These are phyloP conservation scores for Russula vinacea DNA, from an alignment of 768 basidiomycete genomes.

Conservation along the genomic window DNA sequence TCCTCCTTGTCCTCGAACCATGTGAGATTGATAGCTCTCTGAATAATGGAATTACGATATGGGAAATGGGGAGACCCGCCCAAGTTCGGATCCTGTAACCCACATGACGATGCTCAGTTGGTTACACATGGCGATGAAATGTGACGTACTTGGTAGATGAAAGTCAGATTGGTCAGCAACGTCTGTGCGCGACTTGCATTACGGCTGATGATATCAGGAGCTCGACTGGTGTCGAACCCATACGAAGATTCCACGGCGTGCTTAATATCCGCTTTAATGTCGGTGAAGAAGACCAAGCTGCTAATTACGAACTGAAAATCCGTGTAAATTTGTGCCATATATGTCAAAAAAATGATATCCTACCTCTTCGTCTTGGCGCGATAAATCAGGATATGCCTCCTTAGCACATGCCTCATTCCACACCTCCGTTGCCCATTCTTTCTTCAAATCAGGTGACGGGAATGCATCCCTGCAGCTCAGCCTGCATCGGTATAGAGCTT, in stretches of 20 bases:
- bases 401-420: constrained; percentile 9
- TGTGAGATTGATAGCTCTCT: constrained; percentile 16
- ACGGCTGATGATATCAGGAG: not conserved
- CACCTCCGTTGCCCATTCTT: not conserved
- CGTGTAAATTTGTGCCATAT: not conserved
- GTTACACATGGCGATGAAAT: not conserved
- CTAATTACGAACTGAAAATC: not conserved
- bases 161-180: constrained; percentile 1
- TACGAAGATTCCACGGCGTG: constrained; percentile 1
- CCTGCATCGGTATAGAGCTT: not conserved
- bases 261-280: not conserved
- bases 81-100: not conserved
- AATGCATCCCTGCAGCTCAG: constrained; percentile 21
- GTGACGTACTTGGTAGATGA: constrained; percentile 14
- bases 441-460: not conserved
- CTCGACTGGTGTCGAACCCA: constrained; percentile 16
- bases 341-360: not conserved
- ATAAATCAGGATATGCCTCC: not conserved
- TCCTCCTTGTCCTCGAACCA: constrained; percentile 15
- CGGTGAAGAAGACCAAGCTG: not conserved
- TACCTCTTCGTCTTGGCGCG: not conserved
- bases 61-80: not conserved
- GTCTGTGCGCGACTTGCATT: constrained; percentile 1
- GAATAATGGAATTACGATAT: constrained; percentile 18
- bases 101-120: not conserved